phyloP scores from a whole-genome alignment of 2,329 filamentous ascomycete genomes.

The Ramularia collo-cygni region DNA sequence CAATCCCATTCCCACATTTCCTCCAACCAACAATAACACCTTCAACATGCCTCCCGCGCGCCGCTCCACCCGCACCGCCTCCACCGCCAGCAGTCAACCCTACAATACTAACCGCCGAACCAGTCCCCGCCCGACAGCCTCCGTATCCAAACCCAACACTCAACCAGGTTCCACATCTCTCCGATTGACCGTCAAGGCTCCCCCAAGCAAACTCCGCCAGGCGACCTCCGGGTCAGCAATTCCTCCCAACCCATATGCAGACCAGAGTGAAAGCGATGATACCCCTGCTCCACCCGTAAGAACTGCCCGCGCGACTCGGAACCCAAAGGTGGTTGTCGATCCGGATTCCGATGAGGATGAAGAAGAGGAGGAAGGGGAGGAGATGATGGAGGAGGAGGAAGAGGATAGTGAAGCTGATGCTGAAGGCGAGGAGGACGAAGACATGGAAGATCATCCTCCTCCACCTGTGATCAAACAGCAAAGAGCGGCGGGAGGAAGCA shows the following conservation, averaged over 20 bases:
- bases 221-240: constrained; percentile 35
- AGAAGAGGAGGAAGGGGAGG: constrained; percentile 25
- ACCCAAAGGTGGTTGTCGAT: constrained; percentile 30
- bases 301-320: constrained; percentile 27
- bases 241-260: constrained; percentile 28
- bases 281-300: constrained; percentile 26
- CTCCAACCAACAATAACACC: neutral
- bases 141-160: constrained; percentile 34
- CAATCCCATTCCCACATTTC: neutral
- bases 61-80: constrained; percentile 25
- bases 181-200: constrained; percentile 44
- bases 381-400: constrained; percentile 25
- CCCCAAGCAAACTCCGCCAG: constrained; percentile 43
- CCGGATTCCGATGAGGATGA: constrained; percentile 29
- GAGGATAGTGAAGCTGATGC: constrained; percentile 28
- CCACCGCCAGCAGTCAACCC: constrained; percentile 18
- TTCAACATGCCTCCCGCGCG: constrained; percentile 28
- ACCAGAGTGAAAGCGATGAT: constrained; percentile 28
- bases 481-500: constrained; percentile 14
- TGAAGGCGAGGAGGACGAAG: constrained; percentile 33
- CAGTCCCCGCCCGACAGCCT: constrained; percentile 20
- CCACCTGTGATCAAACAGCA: constrained; percentile 28
- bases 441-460: constrained; percentile 30
- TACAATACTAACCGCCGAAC: constrained; percentile 24
- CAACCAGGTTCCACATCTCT: constrained; percentile 41